A percentile compares a stretch with the other conserved stretches of the same genome.
These are phyloP conservation scores for Ophiosphaerella herpotricha DNA, from an alignment of 2,329 filamentous ascomycete species.

Conservation along the genomic window DNA sequence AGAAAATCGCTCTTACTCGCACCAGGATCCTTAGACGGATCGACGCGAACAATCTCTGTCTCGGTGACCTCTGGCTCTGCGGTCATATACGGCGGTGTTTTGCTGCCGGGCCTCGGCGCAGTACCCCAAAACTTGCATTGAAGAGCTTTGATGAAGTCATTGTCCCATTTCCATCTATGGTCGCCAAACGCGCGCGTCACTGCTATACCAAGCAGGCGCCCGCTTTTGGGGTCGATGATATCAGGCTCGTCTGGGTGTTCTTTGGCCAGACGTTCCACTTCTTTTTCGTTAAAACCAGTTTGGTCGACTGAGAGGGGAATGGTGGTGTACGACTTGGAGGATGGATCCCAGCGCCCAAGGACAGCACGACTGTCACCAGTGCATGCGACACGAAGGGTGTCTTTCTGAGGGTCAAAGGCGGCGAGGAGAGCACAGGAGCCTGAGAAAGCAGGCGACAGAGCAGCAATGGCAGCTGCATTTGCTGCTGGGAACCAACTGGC, in stretches of 20 bases:
- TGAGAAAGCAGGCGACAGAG: constrained; percentile 48
- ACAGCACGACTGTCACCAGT: constrained; percentile 71
- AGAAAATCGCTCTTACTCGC: constrained; percentile 58
- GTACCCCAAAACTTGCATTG: constrained; percentile 57
- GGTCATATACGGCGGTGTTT: constrained; percentile 69
- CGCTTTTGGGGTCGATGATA: constrained; percentile 58
- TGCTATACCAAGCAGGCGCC: constrained; percentile 65
- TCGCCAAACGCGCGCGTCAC: constrained; percentile 72
- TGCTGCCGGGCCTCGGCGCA: constrained; percentile 49
- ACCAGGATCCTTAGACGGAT: constrained; percentile 2
- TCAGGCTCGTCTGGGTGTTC: constrained; percentile 67
- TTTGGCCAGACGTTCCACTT: constrained; percentile 58
- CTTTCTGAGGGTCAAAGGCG: constrained; percentile 61
- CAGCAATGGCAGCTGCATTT: constrained; percentile 29
- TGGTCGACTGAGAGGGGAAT: constrained; percentile 67
- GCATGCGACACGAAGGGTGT: constrained; percentile 65
- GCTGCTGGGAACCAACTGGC: constrained; percentile 47
- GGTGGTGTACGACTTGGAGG: constrained; percentile 54
- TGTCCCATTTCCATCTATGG: constrained; percentile 68
- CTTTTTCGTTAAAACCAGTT: constrained; percentile 65
- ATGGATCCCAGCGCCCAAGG: constrained; percentile 57
- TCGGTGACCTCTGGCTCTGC: constrained; percentile 68
- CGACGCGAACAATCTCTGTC: constrained; percentile 53
- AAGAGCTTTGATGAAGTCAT: constrained; percentile 53
- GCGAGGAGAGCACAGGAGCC: constrained; percentile 69